Evolutionary conservation across 1,284 basidiomycete species (phyloP), one percentile per base, ranked within the genome.

Genomic region (Hymenochaete sp.): DNA sequence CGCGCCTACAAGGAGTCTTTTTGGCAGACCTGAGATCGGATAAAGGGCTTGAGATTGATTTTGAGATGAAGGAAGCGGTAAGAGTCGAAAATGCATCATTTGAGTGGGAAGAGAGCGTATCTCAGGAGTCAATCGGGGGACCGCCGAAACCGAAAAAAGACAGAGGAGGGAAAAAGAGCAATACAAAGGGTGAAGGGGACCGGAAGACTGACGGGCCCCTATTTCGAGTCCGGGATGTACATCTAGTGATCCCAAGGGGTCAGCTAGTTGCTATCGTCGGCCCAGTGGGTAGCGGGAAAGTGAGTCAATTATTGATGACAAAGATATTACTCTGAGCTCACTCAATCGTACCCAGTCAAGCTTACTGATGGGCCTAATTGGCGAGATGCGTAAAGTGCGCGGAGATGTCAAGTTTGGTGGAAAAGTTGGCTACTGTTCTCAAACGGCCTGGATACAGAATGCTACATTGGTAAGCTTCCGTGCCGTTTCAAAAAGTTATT

Each of bases 371-470:
- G 83, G 79, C 2, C 64, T 87, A 25, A 75, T 87, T 24, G 83
- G 84, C 6, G 84, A 88, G 62, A 87, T 87, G 83, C 68, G 74
- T 28, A 67, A 63, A 37, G 58, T 68, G 0, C 55, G 60, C 2
- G 85, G 84, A 0, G 58, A 63, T 2, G 73, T 83, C 25, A 63
- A 62, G 0, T 77, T 82, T 54, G 82, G 85, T 36, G 86, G 83
- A 1, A 70, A 69, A 6, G 73, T 92, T 1, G 82, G 77, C 0
- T 93, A 92, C 63, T 91, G 86, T 59, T 77, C 88, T 3, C 89
- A 92, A 60, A 78, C 71, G 19, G 83, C 90, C 1, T 95, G 91
- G 90, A 93, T 95, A 44, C 89, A 92, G 59, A 89, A 87, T 56
- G 79, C 82, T 0, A 77, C 82, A 2, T 54, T 91, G 52, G 79